These are phyloP conservation scores for Xerocomellus amylosporus DNA, from an alignment of 768 basidiomycete species.

Conservation along the genomic window DNA sequence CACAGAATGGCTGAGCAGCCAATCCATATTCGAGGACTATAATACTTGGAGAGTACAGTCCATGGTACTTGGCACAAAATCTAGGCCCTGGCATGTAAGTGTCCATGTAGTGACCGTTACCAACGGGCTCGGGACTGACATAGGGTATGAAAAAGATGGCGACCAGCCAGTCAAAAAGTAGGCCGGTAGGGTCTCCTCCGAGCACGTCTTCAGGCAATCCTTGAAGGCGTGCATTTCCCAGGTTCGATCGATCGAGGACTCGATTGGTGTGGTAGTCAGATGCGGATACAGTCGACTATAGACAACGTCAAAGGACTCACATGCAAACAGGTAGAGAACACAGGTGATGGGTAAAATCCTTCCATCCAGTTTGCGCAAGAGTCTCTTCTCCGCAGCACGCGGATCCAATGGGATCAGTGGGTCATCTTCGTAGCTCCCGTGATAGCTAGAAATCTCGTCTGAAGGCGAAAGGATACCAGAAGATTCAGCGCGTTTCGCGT, in stretches of 20 bases:
- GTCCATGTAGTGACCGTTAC: not conserved
- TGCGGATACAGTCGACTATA: no score
- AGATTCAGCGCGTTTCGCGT: constrained; percentile 14
- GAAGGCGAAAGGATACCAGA: not conserved
- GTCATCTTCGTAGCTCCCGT: constrained; percentile 15
- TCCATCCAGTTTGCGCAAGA: constrained; percentile 63
- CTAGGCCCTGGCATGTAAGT: constrained; percentile 34
- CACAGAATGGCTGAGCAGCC: constrained; percentile 68
- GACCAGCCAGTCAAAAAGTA: constrained; percentile 75
- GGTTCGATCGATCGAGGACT: constrained; percentile 71
- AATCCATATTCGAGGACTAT: constrained; percentile 67
- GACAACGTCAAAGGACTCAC: constrained; percentile 39
- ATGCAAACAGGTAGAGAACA: constrained; percentile 74
- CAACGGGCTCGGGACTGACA: constrained; percentile 40
- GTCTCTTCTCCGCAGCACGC: constrained; percentile 43
- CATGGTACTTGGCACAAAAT: constrained; percentile 71
- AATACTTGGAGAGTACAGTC: constrained; percentile 62
- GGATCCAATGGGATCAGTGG: constrained; percentile 19
- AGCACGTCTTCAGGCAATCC: constrained; percentile 64
- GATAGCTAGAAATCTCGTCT: constrained; percentile 1
- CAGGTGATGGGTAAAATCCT: constrained; percentile 72
- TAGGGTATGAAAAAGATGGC: constrained; percentile 80
- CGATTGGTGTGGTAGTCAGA: not conserved
- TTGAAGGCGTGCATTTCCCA: constrained; percentile 78
- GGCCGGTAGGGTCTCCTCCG: constrained; percentile 63